Evolutionary conservation across 208 protist genomes (phyloP).

Genomic region (Leishmania arabica): DNA sequence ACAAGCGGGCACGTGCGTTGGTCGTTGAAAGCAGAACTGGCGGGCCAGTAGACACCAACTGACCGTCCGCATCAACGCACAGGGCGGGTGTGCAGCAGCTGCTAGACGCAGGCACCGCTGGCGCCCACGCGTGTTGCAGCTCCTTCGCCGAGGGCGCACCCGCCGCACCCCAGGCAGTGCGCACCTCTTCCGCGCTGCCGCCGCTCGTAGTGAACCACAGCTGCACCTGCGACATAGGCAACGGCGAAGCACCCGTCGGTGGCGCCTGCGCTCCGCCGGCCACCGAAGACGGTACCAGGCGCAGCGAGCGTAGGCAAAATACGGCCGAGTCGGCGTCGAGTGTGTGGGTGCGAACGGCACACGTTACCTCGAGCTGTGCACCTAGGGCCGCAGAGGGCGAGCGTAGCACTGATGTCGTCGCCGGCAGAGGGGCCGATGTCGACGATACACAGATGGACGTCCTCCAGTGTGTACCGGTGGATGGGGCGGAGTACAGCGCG

Average conservation of each 20-base stretch:
- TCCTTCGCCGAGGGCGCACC: constrained; percentile 14
- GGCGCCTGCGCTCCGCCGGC: not conserved
- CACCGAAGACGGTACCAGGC: constrained; percentile 24
- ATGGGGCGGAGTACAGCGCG: constrained; percentile 17
- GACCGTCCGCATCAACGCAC: constrained; percentile 18
- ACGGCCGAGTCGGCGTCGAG: constrained; percentile 21
- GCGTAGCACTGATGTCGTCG: not conserved
- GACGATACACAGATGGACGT: constrained; percentile 21
- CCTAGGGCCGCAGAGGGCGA: constrained; percentile 14
- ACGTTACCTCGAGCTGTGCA: constrained; percentile 12
- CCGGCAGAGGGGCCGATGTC: not conserved
- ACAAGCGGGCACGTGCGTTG: constrained; percentile 31
- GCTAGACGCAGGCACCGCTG: not conserved
- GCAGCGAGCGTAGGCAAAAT: constrained; percentile 35
- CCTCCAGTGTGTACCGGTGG: constrained; percentile 2
- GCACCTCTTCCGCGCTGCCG: constrained; percentile 16
- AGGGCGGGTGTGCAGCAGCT: constrained; percentile 16
- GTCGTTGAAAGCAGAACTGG: constrained; percentile 36
- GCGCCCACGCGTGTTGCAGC: constrained; percentile 26
- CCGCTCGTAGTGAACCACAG: constrained; percentile 40
- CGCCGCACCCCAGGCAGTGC: constrained; percentile 11
- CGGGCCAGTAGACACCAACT: not conserved
- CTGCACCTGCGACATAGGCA: constrained; percentile 17
- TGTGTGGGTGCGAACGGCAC: constrained; percentile 17
- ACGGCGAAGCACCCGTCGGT: not conserved